Base-by-base conservation (phyloP, 2,329 filamentous ascomycete species). In the Massarina eburnea region DNA sequence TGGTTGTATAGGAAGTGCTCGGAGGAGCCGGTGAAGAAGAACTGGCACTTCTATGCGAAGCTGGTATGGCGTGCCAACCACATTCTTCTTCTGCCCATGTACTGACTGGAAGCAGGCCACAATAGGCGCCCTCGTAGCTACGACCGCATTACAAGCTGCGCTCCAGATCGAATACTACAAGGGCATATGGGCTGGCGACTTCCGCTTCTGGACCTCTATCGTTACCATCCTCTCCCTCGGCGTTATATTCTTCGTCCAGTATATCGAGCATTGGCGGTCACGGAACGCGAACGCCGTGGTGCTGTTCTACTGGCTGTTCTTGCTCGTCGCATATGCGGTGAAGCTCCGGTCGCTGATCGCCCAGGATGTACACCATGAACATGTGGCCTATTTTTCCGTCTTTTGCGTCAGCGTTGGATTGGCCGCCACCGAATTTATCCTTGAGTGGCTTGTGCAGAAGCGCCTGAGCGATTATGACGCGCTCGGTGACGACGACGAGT, bases 21-120 rank as follows among this genome's bases (percentile, higher is more conserved):
- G 41, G 77, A 84, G 29, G 78, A 83, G 42, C 80, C 82, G 1
- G 81, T 92, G 15, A 76, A 81, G 54, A 95, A 90, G 77, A 88
- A 95, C 69, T 90, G 88, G 84, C 90, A 94, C 68, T 97, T 97
- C 70, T 96, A 89, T 78, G 76, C 84, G 9, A 99, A 99, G 73
- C 79, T 96, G 81, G 90, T 94, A 76, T 26, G n/a, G n/a, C n/a
- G n/a, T n/a, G n/a, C n/a, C n/a, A n/a, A n/a, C n/a, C n/a, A n/a
- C n/a, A n/a, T 27, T 15, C 21, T 29, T 18, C 18, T 17, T 39
- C 18, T 19, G 10, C 36, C 36, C 10, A 9, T 8, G n/a, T n/a
- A n/a, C n/a, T n/a, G n/a, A n/a, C n/a, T n/a, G n/a, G n/a, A n/a
- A n/a, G n/a, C 62, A 85, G 82, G 68, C 69, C n/a, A 75, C 91